Base-by-base conservation (phyloP, 331 rosid genomes). In the Quercus tomentella region DNA sequence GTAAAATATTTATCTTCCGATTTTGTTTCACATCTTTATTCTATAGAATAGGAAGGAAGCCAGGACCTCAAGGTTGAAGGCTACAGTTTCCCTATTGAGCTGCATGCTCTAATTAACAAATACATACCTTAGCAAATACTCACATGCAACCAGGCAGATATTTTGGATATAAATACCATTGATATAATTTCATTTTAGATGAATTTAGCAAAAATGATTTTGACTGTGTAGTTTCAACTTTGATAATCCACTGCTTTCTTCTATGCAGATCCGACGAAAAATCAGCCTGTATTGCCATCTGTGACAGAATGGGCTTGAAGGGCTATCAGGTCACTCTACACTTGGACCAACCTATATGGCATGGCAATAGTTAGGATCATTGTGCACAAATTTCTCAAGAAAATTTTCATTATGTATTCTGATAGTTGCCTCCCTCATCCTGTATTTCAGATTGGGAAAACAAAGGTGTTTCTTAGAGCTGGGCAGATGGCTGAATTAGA, bases 401-500 rank as follows among this genome's bases (percentile, higher is more conserved):
- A 75, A 35, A 56, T 37, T 7, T 69, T 74, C 65, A 66, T 35
- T 79, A 41, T 56, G 76, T 65, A 31, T 70, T 76, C 37, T 60
- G 69, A 87, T 22, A 55, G 25, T 18, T 66, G 60, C n/a, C 57
- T 35, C 28, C 76, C 10, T 14, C 23, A 62, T 72, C 57, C 58
- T 80, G 66, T 76, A 70, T 75, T 69, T 62, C 77, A 92, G 96
- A 92, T 92, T 86, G 97, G 97, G 3, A 92, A 91, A 81, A 58
- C 96, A 74, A 92, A 92, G 82, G 97, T 92, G 41, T 92, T 92
- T 81, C 92, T 92, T 62, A 86, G 97, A 87, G 97, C 97, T 79
- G 97, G 97, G 72, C 96, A 91, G 86, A 91, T 92, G 97, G 96
- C 96, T 57, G 97, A 91, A 84, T 73, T 92, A 80, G 96, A 92